These are phyloP conservation scores for Entomortierella parvispora DNA, from an alignment of 192 early-diverging fungal genomes.

Conservation along the genomic window DNA sequence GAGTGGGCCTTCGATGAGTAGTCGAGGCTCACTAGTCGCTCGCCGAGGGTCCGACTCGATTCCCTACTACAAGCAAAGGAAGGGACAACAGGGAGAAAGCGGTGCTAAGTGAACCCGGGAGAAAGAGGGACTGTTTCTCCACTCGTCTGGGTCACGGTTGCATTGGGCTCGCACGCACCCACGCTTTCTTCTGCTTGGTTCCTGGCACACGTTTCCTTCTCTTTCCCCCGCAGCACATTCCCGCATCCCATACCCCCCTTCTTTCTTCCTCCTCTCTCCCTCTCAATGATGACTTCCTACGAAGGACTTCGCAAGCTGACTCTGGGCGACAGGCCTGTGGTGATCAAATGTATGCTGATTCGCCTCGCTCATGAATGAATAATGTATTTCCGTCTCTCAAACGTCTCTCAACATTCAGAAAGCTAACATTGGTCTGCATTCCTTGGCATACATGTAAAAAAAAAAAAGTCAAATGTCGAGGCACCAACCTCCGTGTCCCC, in stretches of 20 bases:
- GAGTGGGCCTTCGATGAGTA: too few species aligned
- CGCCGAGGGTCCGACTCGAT: too few species aligned
- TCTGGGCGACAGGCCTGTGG: slow-evolving; percentile 45
- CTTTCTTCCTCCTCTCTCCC: background rate
- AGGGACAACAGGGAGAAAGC: too few species aligned
- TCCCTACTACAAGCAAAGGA: too few species aligned
- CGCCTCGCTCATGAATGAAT: background rate
- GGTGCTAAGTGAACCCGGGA: too few species aligned
- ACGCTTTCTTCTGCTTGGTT: too few species aligned
- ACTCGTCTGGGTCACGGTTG: too few species aligned
- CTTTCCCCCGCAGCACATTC: background rate
- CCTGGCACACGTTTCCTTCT: too few species aligned
- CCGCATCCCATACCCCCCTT: background rate
- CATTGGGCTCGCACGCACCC: too few species aligned
- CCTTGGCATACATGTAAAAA: slow-evolving; percentile 21
- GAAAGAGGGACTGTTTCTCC: too few species aligned
- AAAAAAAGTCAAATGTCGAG: slow-evolving; percentile 57
- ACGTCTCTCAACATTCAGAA: background rate
- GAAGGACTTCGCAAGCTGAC: slow-evolving; percentile 48
- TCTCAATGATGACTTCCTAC: slow-evolving; percentile 36
- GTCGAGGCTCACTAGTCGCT: too few species aligned
- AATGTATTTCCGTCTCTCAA: background rate
- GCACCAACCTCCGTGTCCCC: slow-evolving; percentile 57
- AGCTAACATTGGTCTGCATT: background rate
- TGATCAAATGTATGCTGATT: slow-evolving; percentile 41